Evolutionary conservation across 116 monocot genomes (phyloP).

Genomic region (Papilionanthe hybrid): DNA sequence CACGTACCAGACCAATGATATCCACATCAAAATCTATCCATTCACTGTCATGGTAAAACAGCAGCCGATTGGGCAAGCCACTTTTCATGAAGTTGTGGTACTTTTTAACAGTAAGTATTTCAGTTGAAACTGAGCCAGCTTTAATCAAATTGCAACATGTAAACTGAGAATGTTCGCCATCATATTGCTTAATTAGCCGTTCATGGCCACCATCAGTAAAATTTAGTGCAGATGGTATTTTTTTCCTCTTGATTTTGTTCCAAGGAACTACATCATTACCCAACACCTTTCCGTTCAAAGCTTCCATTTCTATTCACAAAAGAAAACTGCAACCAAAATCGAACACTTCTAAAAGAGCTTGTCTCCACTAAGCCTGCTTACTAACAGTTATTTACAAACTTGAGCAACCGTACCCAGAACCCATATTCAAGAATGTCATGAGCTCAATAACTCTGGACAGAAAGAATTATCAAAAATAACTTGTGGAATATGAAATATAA

Average conservation of each 20-base stretch:
- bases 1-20: slow-evolving; percentile 25
- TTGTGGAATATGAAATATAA: not conserved
- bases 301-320: slow-evolving; percentile 46
- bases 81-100: slow-evolving; percentile 64
- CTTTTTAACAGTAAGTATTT: slow-evolving; percentile 34
- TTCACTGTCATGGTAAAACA: slow-evolving; percentile 42
- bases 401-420: not conserved
- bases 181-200: slow-evolving; percentile 1
- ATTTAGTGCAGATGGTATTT: slow-evolving; percentile 7
- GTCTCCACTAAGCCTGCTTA: slow-evolving; percentile 32
- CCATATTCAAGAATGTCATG: slow-evolving; percentile 14
- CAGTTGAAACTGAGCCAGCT: slow-evolving; percentile 6
- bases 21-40: slow-evolving; percentile 65
- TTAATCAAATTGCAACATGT: not conserved
- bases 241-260: slow-evolving; percentile 38
- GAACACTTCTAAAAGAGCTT: slow-evolving; percentile 30
- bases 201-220: not conserved
- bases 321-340: slow-evolving; percentile 21
- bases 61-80: slow-evolving; percentile 53
- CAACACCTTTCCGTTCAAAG: slow-evolving; percentile 58
- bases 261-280: slow-evolving; percentile 27
- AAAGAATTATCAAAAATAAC: slow-evolving; percentile 6
- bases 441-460: slow-evolving; percentile 5
- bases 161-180: slow-evolving; percentile 2
- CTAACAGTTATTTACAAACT: slow-evolving; percentile 15